These are phyloP conservation scores for Endocladia muricata DNA, from an alignment of 31 red algal species.

Conservation along the genomic window DNA sequence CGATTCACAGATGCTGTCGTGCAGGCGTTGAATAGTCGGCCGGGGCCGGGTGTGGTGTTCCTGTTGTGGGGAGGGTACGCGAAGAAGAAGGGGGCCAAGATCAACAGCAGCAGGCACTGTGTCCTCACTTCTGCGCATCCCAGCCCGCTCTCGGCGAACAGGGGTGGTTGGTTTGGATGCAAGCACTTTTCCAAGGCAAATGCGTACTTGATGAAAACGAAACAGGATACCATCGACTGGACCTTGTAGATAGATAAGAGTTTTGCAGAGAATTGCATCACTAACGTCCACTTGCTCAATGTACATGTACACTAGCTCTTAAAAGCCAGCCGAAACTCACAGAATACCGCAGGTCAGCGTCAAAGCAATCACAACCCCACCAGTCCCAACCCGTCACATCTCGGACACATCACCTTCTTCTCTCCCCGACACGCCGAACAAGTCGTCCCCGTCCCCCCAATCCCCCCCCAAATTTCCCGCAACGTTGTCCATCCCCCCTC, in stretches of 20 bases:
- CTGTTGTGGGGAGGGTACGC: slow-evolving; percentile 99
- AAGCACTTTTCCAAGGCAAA: slow-evolving; percentile 96
- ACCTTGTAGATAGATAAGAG: slow-evolving; percentile 11
- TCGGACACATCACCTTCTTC: slow-evolving; percentile 49
- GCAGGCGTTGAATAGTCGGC: slow-evolving; percentile 45
- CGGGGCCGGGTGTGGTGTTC: slow-evolving; percentile 79
- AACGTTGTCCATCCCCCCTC: slow-evolving; percentile 77
- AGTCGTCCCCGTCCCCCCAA: background rate
- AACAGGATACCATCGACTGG: slow-evolving; percentile 75
- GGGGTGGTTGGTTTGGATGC: slow-evolving; percentile 98
- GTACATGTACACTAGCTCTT: too few species aligned
- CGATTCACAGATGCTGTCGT: slow-evolving; percentile 95
- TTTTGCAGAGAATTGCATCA: background rate
- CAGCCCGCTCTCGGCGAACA: slow-evolving; percentile 83
- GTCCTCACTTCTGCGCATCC: slow-evolving; percentile 89
- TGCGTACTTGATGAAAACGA: slow-evolving; percentile 61
- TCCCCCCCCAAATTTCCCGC: slow-evolving; percentile 36
- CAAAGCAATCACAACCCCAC: slow-evolving; percentile 28
- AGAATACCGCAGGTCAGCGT: background rate
- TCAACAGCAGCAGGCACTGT: slow-evolving; percentile 75
- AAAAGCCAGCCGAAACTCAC: too few species aligned
- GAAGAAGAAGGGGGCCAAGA: slow-evolving; percentile 83
- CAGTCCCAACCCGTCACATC: slow-evolving; percentile 69
- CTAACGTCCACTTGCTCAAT: background rate
- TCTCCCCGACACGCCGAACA: slow-evolving; percentile 67